These are phyloP conservation scores for Fagopyrum tataricum DNA, from an alignment of 148 eudicot genomes.

Conservation along the genomic window DNA sequence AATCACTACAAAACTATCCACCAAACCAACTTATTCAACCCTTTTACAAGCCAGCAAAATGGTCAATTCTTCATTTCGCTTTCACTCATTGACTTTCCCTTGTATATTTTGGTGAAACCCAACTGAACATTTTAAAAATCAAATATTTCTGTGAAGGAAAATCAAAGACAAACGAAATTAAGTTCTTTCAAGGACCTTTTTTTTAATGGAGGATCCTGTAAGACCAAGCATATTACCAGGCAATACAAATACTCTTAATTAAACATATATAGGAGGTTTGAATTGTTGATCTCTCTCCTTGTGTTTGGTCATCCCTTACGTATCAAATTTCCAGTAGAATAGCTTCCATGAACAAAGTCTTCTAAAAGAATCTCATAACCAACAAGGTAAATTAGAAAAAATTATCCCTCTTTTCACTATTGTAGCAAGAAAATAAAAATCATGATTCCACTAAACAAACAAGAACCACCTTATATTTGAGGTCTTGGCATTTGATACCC, in stretches of 20 bases:
- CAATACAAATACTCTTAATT: too few species aligned
- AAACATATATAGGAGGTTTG: too few species aligned
- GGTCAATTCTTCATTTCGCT: too few species aligned
- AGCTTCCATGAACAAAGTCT: background rate
- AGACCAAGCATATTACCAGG: too few species aligned
- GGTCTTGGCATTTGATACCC: slow-evolving; percentile 88
- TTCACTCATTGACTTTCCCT: too few species aligned
- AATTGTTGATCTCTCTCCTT: too few species aligned
- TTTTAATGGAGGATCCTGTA: too few species aligned
- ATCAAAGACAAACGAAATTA: too few species aligned
- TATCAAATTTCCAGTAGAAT: background rate
- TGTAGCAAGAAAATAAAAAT: slow-evolving; percentile 7
- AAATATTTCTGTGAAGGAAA: too few species aligned
- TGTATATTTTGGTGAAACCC: too few species aligned
- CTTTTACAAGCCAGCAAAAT: background rate
- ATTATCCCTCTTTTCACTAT: background rate
- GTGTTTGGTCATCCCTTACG: background rate
- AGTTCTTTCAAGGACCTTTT: too few species aligned
- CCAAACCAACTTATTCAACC: background rate
- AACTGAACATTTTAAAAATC: too few species aligned
- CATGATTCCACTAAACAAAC: slow-evolving; percentile 27
- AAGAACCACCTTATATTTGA: slow-evolving; percentile 53
- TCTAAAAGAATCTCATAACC: background rate
- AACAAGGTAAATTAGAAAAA: background rate
- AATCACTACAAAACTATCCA: background rate